phyloP scores from a whole-genome alignment of 805 yeast genomes.

The Saturnispora besseyi region DNA sequence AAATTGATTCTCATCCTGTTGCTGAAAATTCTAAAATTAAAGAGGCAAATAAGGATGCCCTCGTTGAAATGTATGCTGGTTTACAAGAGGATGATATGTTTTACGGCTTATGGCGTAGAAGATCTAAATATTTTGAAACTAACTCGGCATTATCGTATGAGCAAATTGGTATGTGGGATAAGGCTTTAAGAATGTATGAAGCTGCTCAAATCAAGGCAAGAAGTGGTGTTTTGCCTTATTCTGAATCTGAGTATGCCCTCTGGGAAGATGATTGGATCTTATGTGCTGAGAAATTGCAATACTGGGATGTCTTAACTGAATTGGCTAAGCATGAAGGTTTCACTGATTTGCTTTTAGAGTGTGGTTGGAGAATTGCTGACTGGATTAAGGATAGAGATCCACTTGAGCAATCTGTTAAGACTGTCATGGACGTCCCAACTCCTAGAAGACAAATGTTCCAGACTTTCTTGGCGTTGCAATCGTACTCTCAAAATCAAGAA shows the following conservation, averaged over 20 bases:
- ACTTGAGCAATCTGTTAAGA: constrained; percentile 84
- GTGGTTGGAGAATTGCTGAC: constrained; percentile 99
- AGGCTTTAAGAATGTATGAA: constrained; percentile 89
- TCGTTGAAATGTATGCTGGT: constrained; percentile 79
- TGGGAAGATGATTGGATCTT: constrained; percentile 99
- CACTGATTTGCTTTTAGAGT: constrained; percentile 88
- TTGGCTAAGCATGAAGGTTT: constrained; percentile 97
- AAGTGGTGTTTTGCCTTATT: constrained; percentile 89
- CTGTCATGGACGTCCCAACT: constrained; percentile 97
- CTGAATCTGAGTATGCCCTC: constrained; percentile 86
- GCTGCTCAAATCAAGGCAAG: constrained; percentile 95
- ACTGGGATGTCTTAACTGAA: constrained; percentile 96
- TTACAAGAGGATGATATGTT: constrained; percentile 94
- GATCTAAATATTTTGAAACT: constrained; percentile 91
- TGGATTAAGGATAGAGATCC: constrained; percentile 96
- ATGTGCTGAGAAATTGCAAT: constrained; percentile 94
- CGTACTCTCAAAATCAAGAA: constrained; percentile 84
- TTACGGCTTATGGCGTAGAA: constrained; percentile 94
- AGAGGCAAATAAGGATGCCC: constrained; percentile 83
- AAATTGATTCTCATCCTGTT: constrained; percentile 37
- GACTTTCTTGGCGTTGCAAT: constrained; percentile 87
- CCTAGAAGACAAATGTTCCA: constrained; percentile 95
- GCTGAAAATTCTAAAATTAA: constrained; percentile 63
- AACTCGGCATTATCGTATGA: constrained; percentile 89
- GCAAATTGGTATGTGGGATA: constrained; percentile 91